These are phyloP conservation scores for Pseudogymnoascus verrucosus DNA, from an alignment of 2,329 filamentous ascomycete species.

Conservation along the genomic window DNA sequence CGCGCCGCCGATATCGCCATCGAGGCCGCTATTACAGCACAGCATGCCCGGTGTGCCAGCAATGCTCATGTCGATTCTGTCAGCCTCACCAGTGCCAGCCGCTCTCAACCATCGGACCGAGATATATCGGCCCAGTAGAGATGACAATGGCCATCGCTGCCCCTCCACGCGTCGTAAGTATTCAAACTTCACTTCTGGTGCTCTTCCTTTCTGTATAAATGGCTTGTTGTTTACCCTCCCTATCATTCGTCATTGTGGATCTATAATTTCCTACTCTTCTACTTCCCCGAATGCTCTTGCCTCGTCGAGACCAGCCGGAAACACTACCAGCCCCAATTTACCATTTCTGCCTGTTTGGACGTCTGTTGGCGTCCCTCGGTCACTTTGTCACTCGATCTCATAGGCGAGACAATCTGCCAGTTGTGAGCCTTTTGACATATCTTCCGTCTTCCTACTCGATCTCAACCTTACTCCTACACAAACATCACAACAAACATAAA, in stretches of 20 bases:
- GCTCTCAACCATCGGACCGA: neutral
- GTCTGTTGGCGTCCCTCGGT: neutral
- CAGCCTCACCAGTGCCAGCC: neutral
- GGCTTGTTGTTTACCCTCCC: neutral
- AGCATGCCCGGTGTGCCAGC: neutral
- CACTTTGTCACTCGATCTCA: neutral
- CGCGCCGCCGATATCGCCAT: neutral
- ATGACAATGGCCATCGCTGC: neutral
- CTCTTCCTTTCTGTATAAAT: neutral
- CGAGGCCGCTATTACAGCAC: neutral
- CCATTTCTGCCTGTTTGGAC: neutral
- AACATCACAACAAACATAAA: neutral
- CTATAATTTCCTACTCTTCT: neutral
- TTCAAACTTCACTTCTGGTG: neutral
- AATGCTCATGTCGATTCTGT: neutral
- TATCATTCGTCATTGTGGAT: neutral
- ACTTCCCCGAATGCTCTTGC: neutral
- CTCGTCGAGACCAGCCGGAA: neutral
- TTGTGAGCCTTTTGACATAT: neutral
- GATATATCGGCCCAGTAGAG: neutral
- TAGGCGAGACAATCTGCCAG: neutral
- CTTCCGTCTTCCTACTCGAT: neutral
- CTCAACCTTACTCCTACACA: neutral
- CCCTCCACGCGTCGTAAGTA: neutral
- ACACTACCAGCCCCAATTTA: neutral